Conservation (phyloP, 1,284 basidiomycete species). For the Boletus austroedulis region DNA sequence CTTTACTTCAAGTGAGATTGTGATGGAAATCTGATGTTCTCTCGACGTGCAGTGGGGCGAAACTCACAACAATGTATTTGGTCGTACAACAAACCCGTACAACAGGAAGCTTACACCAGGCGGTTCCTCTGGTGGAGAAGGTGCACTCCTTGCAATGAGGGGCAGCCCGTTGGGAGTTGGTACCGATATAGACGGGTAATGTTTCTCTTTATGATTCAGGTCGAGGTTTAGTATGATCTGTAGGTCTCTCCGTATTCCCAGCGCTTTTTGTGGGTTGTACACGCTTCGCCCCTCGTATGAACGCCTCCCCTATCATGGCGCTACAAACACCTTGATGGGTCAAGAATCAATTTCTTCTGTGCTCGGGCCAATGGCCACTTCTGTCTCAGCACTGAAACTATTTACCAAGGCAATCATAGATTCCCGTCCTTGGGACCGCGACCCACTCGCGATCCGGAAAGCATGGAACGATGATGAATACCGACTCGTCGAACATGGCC, state of each 20-base stretch:
- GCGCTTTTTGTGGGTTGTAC: constrained; percentile 65
- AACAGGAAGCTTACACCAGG: constrained; percentile 55
- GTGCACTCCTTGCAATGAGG: constrained; percentile 56
- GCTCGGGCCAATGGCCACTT: constrained; percentile 67
- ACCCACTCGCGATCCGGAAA: constrained; percentile 64
- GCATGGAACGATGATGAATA: constrained; percentile 64
- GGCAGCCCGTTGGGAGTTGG: constrained; percentile 67
- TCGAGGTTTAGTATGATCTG: not conserved
- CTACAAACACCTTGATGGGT: constrained; percentile 62
- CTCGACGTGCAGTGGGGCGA: constrained; percentile 51
- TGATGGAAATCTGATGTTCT: not conserved
- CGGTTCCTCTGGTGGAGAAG: constrained; percentile 68
- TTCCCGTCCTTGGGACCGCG: constrained; percentile 63
- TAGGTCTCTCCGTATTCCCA: constrained; percentile 71
- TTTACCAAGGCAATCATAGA: constrained; percentile 62
- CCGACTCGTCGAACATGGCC: constrained; percentile 54
- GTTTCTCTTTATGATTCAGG: not conserved
- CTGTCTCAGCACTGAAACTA: constrained; percentile 55
- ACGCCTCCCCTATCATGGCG: constrained; percentile 69
- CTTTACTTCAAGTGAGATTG: not conserved
- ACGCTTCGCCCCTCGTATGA: constrained; percentile 70
- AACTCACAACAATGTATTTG: constrained; percentile 64
- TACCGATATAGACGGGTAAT: constrained; percentile 65
- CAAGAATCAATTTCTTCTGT: constrained; percentile 74
- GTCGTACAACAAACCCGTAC: constrained; percentile 64